Base-by-base conservation (phyloP, 108 stramenopile genomes). In the Skeletonema marinoi region DNA sequence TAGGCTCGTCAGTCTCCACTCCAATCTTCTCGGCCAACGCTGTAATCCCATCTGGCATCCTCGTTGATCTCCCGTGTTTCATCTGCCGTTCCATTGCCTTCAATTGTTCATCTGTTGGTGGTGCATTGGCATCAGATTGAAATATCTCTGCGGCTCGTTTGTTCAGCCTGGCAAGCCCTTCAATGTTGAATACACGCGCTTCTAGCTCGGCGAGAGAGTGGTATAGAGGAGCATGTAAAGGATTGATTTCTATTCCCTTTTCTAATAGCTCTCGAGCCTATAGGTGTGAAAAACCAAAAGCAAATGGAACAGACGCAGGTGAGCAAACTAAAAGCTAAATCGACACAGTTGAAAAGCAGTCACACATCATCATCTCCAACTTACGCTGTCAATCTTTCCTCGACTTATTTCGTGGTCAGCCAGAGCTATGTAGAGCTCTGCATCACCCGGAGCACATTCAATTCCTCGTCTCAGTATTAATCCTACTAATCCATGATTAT, bases 131-230 rank as follows among this genome's bases (percentile, higher is more conserved):
- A 83, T 95, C 83, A 19, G 79, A 74, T 12, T 88, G 82, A 71
- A 96, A 96, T 13, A 93, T 35, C 38, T 87, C 75, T 10, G 83
- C 76, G 1, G 93, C 87, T 70, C 89, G 71, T 75, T 88, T 88
- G 80, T 96, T 92, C 10, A 96, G 79, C 29, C 80, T 79, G 5
- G 91, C 68, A 32, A 96, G 85, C 12, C 88, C 95, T 73, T 96
- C 92, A 6, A 96, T 60, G 71, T 96, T 96, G 70, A 89, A 92
- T 0, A 96, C 80, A 13, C 80, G 70, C 32, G 95, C 95, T 81
- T 96, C 95, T 12, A 96, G 73, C 74, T 96, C 91, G 10, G 95
- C 95, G 41, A 93, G 79, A 12, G 92, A 90, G 73, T 96, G 93
- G 44, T 96, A 96, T 4, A 93, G 82, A 7, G 92, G 88, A 16